A percentile compares a stretch with the other conserved stretches of the same genome.
These are phyloP conservation scores for Diplocarpon rosae DNA, from an alignment of 2,329 filamentous ascomycete genomes.

Conservation along the genomic window DNA sequence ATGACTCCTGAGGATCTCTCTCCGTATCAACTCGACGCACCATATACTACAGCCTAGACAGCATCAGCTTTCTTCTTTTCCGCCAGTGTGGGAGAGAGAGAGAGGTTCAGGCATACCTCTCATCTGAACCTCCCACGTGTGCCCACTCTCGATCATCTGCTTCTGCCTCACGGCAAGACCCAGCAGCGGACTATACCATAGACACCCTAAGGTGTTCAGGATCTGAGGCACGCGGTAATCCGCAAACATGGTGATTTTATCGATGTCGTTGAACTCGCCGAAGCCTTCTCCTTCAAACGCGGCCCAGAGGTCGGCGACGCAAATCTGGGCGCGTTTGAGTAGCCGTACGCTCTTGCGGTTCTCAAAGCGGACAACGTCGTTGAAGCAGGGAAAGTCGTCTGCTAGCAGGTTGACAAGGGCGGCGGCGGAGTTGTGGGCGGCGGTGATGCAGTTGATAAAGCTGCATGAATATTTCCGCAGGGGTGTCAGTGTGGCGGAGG, in stretches of 20 bases:
- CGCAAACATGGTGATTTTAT: conserved; percentile 96
- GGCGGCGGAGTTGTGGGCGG: conserved; percentile 70
- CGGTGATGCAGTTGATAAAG: conserved; percentile 61
- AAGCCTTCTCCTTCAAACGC: conserved; percentile 75
- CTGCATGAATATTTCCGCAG: conserved; percentile 62
- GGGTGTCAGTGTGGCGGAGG: no score
- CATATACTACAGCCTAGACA: conserved; percentile 74
- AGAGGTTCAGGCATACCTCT: conserved; percentile 56
- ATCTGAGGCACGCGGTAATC: conserved; percentile 97
- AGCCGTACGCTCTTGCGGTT: conserved; percentile 63
- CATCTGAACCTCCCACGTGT: conserved; percentile 75
- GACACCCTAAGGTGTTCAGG: conserved; percentile 67
- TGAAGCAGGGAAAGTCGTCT: conserved; percentile 73
- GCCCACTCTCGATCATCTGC: conserved; percentile 57
- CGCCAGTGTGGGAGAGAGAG: background rate
- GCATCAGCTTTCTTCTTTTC: background rate
- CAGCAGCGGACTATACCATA: conserved; percentile 74
- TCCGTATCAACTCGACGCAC: conserved; percentile 80
- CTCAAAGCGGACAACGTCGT: conserved; percentile 68
- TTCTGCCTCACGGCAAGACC: conserved; percentile 56
- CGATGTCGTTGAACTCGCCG: conserved; percentile 79
- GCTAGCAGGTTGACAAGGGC: conserved; percentile 77
- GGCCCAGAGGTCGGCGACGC: conserved; percentile 94
- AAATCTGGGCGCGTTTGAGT: conserved; percentile 89
- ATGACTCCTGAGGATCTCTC: conserved; percentile 65